phyloP scores from a whole-genome alignment of 2,329 filamentous ascomycete genomes.

The Xylaria sp. region DNA sequence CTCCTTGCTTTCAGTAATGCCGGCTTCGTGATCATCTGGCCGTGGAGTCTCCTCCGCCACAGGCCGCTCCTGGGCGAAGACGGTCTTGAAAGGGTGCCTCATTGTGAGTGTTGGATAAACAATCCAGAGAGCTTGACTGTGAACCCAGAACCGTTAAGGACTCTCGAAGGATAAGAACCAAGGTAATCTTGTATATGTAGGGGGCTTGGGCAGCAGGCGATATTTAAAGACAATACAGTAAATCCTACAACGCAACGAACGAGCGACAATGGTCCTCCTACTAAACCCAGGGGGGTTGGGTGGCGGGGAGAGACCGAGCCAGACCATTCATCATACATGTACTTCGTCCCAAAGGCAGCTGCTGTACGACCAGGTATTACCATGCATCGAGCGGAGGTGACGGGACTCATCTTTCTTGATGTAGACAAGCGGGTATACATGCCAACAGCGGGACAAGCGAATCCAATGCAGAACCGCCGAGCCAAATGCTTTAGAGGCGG shows the following conservation, averaged over 20 bases:
- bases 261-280: not conserved
- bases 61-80: slow-evolving; percentile 41
- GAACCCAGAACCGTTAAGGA: slow-evolving; percentile 5
- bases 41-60: slow-evolving; percentile 36
- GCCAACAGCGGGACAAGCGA: slow-evolving; percentile 9
- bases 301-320: slow-evolving; percentile 24
- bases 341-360: not conserved
- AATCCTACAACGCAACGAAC: slow-evolving; percentile 1
- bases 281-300: not conserved
- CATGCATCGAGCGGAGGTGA: slow-evolving; percentile 23
- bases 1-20: slow-evolving; percentile 42
- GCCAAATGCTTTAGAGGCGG: slow-evolving; percentile 16
- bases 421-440: slow-evolving; percentile 11
- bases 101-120: slow-evolving; percentile 34
- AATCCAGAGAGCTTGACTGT: slow-evolving; percentile 8
- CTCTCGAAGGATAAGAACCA: slow-evolving; percentile 8
- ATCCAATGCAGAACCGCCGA: slow-evolving; percentile 2
- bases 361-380: slow-evolving; percentile 6
- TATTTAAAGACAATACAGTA: slow-evolving; percentile 28
- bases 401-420: slow-evolving; percentile 8
- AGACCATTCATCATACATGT: slow-evolving; percentile 11
- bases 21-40: slow-evolving; percentile 41
- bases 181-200: not conserved
- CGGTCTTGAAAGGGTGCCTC: slow-evolving; percentile 38
- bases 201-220: slow-evolving; percentile 14